phyloP scores from a whole-genome alignment of 805 yeast genomes.

The Saccharomycopsis microspora region DNA sequence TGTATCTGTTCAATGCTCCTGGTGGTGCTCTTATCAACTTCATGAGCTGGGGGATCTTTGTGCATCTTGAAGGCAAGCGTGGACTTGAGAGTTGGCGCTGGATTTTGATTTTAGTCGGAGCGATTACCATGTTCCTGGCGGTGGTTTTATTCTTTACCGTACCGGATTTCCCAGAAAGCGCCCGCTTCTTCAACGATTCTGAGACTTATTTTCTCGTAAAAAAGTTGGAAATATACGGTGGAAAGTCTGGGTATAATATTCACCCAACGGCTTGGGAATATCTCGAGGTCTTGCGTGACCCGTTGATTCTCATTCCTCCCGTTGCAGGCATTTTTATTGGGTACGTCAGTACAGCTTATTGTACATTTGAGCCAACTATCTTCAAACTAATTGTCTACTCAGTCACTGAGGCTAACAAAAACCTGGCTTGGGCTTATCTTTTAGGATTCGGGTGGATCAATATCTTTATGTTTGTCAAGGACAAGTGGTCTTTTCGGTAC shows the following conservation, averaged over 20 bases:
- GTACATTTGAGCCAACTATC: slow-evolving; percentile 46
- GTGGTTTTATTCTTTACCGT: slow-evolving; percentile 33
- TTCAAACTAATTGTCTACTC: slow-evolving; percentile 44
- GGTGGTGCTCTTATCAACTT: slow-evolving; percentile 74
- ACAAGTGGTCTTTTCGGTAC: background rate
- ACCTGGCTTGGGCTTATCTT: slow-evolving; percentile 6
- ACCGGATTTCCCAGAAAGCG: slow-evolving; percentile 65
- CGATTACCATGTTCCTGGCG: slow-evolving; percentile 22
- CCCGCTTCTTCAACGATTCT: slow-evolving; percentile 37
- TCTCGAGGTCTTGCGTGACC: slow-evolving; percentile 21
- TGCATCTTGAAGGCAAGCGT: slow-evolving; percentile 38
- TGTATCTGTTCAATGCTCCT: slow-evolving; percentile 52
- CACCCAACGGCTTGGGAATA: slow-evolving; percentile 36
- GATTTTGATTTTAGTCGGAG: slow-evolving; percentile 36
- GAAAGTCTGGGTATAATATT: slow-evolving; percentile 37
- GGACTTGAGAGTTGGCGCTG: slow-evolving; percentile 15
- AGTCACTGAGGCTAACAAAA: slow-evolving; percentile 32
- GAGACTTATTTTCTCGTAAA: slow-evolving; percentile 44
- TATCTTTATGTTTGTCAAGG: background rate
- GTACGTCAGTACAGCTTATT: slow-evolving; percentile 62
- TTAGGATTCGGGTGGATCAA: slow-evolving; percentile 7
- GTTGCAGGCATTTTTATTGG: slow-evolving; percentile 24
- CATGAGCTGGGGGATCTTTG: slow-evolving; percentile 37
- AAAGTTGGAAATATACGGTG: slow-evolving; percentile 45
- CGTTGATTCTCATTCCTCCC: slow-evolving; percentile 7